Base-by-base conservation (phyloP, 805 yeast genomes). In the Candida orba region DNA sequence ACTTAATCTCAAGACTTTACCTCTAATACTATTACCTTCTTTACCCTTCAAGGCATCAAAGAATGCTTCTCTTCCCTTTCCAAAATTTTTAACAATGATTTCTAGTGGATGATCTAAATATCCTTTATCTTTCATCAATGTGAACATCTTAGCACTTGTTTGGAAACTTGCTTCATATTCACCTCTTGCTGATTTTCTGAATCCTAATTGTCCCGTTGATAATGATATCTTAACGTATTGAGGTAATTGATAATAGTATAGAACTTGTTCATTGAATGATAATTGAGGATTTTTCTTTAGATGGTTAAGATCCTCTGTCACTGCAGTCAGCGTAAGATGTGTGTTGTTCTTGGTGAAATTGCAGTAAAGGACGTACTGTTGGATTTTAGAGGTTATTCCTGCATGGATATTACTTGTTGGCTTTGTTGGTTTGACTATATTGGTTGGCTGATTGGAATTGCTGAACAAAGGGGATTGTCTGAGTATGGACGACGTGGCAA, bases 131-230 rank as follows among this genome's bases (percentile, higher is more conserved):
- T 78, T 79, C 59, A 91, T 84, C 51, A 72, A 62, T 49, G 79
- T 73, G 64, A 91, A 88, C 66, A 86, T 71, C 50, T 76, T 76
- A 4, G 89, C 69, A 14, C 89, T 69, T 9, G 91, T 82, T 62
- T 89, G 96, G 70, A 83, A 90, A 13, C 84, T 84, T 1, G 96
- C 96, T 65, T 91, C 99, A 58, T 86, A 87, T 63, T 88, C 95
- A 39, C 95, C 87, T 65, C 96, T 79, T 44, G 88, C 88, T 15
- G 93, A 78, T 57, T 89, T 88, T 57, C 88, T 76, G 71, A 89
- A 91, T 4, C 98, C 99, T 41, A 88, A 69, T 59, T 76, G 78
- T 41, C 99, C 99, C 0, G 96, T 83, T 8, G 87, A 76, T 40
- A 86, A 67, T 20, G 82, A 76, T 37, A 82, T 60, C 50, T 76